Evolutionary conservation across 2,329 filamentous ascomycete species (phyloP), one percentile per base, ranked within the genome.

Genomic region (Hypoxylon sp.): DNA sequence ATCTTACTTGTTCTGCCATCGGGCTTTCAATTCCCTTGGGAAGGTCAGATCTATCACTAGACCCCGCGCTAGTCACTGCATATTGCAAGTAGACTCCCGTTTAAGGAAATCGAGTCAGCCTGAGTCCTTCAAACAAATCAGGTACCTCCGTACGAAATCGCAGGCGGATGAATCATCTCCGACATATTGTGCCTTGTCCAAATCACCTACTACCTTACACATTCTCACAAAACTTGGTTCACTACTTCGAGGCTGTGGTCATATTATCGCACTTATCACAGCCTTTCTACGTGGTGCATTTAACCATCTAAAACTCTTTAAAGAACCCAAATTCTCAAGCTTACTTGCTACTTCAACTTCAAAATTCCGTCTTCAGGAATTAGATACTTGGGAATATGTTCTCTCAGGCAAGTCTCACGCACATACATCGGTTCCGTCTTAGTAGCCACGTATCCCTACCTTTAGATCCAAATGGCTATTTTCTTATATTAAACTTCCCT

Each of bases 331-430:
- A 49, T 23, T 46, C 48, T 34, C 21, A 23, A 52, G 60, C 49
- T 3, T 43, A 55, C 36, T 34, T 23, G 6, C 34, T 52, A 59
- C 25, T 28, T 60, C 59, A 38, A 63, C 55, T 50, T 50, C 52
- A 49, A 21, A 52, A 3, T 57, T 41, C 36, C 36, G 30, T 59
- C 51, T 51, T 30, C 25, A 25, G 50, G 25, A 17, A 38, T 17
- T 23, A 52, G 34, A 21, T 46, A n/a, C 14, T 34, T 59, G 55
- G 45, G 30, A 64, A 55, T n/a, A 72, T 72, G 70, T 72, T 72
- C 53, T 72, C 70, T 9, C 70, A 72, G 65, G 70, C 71, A 34
- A 62, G 70, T 69, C 36, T 28, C 17, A 36, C 38, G 23, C 28
- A 13, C 59, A 30, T 56, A 45, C 50, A n/a, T 19, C 9, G 34